Evolutionary conservation across 2,329 filamentous ascomycete genomes (phyloP).

Genomic region (Pseudocercospora vitis): DNA sequence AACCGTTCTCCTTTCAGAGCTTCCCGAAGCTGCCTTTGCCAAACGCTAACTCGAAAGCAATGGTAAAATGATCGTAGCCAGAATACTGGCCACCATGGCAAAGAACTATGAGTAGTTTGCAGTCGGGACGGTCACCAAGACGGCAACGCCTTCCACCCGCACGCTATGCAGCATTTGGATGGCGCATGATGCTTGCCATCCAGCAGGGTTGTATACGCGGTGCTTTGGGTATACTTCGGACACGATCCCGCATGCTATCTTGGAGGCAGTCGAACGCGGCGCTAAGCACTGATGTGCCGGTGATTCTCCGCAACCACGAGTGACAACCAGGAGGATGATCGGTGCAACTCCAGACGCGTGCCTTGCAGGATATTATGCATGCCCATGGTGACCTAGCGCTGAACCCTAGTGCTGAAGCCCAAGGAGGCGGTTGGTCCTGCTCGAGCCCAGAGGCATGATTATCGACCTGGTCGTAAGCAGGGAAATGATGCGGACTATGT

Average conservation of each 20-base stretch:
- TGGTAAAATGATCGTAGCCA: slow-evolving; percentile 1
- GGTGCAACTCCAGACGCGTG: background rate
- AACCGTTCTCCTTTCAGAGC: no score
- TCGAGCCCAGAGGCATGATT: background rate
- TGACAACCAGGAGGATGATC: background rate
- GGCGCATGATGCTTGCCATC: background rate
- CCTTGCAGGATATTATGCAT: slow-evolving; percentile 1
- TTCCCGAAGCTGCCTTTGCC: background rate
- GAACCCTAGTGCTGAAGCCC: background rate
- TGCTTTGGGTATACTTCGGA: background rate
- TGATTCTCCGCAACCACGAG: background rate
- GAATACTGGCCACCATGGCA: slow-evolving; percentile 1
- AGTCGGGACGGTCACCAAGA: background rate
- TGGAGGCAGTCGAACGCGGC: background rate
- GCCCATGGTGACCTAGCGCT: background rate
- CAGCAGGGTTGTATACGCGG: background rate
- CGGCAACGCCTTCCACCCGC: background rate
- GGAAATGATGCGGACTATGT: slow-evolving; percentile 11
- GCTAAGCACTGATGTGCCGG: background rate
- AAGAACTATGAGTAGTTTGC: background rate
- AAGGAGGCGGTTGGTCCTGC: background rate
- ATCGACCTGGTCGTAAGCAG: background rate
- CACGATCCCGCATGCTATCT: background rate
- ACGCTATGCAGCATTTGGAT: background rate
- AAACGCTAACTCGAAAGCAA: slow-evolving; percentile 3